Conservation (phyloP, 2,329 filamentous ascomycete genomes). For the Furcasterigmium sp. region DNA sequence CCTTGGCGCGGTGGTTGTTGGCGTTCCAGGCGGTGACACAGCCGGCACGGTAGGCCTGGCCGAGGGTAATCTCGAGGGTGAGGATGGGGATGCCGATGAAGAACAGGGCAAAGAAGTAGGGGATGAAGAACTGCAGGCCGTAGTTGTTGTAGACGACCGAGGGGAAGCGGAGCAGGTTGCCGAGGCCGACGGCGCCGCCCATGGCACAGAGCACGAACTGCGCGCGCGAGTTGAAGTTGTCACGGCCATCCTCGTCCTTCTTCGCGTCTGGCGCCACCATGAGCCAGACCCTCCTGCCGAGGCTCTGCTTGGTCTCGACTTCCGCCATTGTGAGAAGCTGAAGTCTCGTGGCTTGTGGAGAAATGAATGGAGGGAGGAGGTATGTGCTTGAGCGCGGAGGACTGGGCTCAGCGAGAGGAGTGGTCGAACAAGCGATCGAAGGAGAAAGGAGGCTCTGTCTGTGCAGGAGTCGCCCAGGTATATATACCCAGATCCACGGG, state of each 20-base stretch:
- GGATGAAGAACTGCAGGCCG: slow-evolving; percentile 52
- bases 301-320: background rate
- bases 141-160: slow-evolving; percentile 52
- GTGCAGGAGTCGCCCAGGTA: too few relatives aligned
- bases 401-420: background rate
- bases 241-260: slow-evolving; percentile 21
- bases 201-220: slow-evolving; percentile 44
- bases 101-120: slow-evolving; percentile 45
- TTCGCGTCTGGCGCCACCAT: slow-evolving; percentile 15
- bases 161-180: slow-evolving; percentile 50
- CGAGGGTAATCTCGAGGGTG: slow-evolving; percentile 58
- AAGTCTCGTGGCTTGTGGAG: background rate
- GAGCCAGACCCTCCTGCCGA: slow-evolving; percentile 9
- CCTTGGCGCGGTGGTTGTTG: slow-evolving; percentile 42
- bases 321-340: background rate
- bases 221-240: slow-evolving; percentile 42
- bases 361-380: background rate
- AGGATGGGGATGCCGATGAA: slow-evolving; percentile 49
- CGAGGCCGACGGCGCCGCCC: slow-evolving; percentile 49
- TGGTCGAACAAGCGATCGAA: background rate
- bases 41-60: slow-evolving; percentile 53
- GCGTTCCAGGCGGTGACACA: slow-evolving; percentile 46
- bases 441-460: background rate
- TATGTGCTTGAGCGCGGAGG: too few relatives aligned
- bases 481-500: background rate